phyloP scores from a whole-genome alignment of 2,329 filamentous ascomycete species.

The Arachnomyces sp. region DNA sequence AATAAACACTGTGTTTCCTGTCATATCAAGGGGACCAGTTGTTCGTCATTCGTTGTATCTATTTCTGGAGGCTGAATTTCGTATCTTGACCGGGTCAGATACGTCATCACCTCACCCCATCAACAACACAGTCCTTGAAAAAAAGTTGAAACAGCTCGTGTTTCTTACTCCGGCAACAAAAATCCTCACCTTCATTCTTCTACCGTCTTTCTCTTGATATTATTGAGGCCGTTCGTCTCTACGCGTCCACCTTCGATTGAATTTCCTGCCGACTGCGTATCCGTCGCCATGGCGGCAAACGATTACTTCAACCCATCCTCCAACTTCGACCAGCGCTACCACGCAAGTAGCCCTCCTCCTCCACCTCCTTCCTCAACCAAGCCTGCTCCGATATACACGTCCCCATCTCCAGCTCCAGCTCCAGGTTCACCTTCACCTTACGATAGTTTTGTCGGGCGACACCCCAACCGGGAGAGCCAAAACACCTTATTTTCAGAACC shows the following conservation, averaged over 20 bases:
- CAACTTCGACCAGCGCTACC: not conserved
- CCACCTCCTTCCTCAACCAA: conserved; percentile 5
- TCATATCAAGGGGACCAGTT: too few relatives aligned
- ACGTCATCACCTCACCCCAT: too few relatives aligned
- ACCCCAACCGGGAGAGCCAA: conserved; percentile 30
- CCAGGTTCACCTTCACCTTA: conserved; percentile 29
- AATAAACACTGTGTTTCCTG: too few relatives aligned
- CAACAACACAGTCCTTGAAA: too few relatives aligned
- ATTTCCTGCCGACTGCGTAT: not conserved
- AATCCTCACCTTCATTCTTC: conserved; percentile 1
- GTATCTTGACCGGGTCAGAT: too few relatives aligned
- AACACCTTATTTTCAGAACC: conserved; percentile 29
- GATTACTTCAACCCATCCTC: conserved; percentile 13
- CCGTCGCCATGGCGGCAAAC: conserved; percentile 38
- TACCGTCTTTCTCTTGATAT: not conserved
- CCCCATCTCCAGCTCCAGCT: conserved; percentile 24
- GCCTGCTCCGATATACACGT: conserved; percentile 9
- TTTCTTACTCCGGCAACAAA: conserved; percentile 1
- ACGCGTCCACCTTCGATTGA: not conserved
- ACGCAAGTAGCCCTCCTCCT: conserved; percentile 2
- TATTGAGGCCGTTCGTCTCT: not conserved
- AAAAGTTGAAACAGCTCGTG: not conserved
- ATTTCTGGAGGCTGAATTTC: too few relatives aligned
- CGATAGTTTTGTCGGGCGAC: conserved; percentile 36
- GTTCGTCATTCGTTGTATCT: too few relatives aligned